Conservation (phyloP, 768 basidiomycete genomes). For the Suillus cothurnatus region DNA sequence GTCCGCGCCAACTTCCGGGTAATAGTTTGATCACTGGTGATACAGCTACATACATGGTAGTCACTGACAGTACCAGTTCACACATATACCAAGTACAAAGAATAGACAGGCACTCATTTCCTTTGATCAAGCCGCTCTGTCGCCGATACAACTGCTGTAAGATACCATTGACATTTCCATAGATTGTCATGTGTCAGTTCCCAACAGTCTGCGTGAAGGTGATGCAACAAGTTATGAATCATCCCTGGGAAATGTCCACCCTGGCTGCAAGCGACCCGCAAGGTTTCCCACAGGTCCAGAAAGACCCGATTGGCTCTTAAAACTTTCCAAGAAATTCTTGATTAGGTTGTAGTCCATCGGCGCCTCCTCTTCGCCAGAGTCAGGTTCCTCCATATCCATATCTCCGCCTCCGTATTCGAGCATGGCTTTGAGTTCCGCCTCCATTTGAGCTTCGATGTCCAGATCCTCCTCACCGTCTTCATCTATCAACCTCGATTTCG, state of each 20-base stretch:
- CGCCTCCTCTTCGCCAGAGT: constrained; percentile 51
- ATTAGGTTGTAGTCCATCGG: constrained; percentile 86
- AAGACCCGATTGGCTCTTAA: constrained; percentile 86
- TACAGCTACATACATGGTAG: background rate
- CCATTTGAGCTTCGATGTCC: constrained; percentile 87
- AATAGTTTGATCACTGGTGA: background rate
- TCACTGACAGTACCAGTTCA: background rate
- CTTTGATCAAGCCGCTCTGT: background rate
- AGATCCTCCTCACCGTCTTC: constrained; percentile 50
- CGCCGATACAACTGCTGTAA: background rate
- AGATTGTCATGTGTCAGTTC: background rate
- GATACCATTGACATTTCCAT: background rate
- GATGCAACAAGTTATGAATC: constrained; percentile 35
- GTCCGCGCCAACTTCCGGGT: background rate
- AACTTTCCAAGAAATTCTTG: constrained; percentile 97
- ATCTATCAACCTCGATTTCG: constrained; percentile 28
- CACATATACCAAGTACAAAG: background rate
- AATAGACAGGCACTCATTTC: background rate
- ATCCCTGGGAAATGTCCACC: constrained; percentile 76
- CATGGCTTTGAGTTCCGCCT: constrained; percentile 73
- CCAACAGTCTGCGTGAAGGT: background rate
- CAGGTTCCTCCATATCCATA: constrained; percentile 44
- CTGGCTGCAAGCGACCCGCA: constrained; percentile 79
- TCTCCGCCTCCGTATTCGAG: constrained; percentile 47
- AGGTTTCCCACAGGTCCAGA: constrained; percentile 92